Evolutionary conservation across 257 asterid genomes (phyloP).

Genomic region (Solanum corneliomulleri): DNA sequence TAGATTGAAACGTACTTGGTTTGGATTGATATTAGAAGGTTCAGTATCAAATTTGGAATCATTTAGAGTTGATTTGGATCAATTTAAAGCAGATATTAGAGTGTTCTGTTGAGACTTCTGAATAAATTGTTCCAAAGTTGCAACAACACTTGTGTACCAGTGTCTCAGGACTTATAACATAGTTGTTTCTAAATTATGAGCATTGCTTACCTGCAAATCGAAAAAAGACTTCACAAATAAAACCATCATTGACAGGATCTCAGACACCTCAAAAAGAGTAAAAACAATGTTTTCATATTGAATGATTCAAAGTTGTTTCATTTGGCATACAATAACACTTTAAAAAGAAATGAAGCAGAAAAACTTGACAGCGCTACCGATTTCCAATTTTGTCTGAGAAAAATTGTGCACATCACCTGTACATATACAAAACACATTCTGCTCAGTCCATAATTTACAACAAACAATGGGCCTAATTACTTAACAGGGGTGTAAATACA

Average conservation of each 20-base stretch:
- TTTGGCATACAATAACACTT: not conserved
- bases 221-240: not conserved
- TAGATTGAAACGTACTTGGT: not conserved
- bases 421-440: not conserved
- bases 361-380: not conserved
- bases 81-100: not conserved
- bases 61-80: not conserved
- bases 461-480: not conserved
- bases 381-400: not conserved
- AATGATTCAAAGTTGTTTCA: not conserved
- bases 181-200: not conserved
- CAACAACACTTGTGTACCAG: not conserved
- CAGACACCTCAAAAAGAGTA: not conserved
- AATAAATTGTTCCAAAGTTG: not conserved
- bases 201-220: not conserved
- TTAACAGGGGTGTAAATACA: not conserved
- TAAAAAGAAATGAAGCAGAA: not conserved
- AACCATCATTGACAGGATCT: not conserved
- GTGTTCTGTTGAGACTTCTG: rapidly evolving
- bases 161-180: not conserved
- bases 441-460: slow-evolving; percentile 1
- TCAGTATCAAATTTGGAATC: not conserved
- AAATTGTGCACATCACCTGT: not conserved
- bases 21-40: not conserved
- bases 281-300: not conserved